Evolutionary conservation across 2,329 filamentous ascomycete species (phyloP).

Genomic region (Bipolaris zeicola): DNA sequence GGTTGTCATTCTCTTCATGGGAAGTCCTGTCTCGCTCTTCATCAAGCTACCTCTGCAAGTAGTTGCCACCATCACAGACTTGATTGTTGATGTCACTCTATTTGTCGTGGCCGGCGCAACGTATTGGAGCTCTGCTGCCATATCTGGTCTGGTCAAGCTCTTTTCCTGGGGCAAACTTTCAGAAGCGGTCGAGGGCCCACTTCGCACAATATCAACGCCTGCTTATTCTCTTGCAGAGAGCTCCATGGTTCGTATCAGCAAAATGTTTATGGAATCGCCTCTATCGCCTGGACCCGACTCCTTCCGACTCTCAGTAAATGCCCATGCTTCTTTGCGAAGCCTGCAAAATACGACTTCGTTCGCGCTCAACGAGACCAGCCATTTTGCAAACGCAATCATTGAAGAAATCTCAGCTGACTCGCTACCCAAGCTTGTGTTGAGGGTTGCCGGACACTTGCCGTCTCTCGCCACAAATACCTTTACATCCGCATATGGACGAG

Average conservation of each 20-base stretch:
- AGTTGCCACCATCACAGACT: slow-evolving; percentile 74
- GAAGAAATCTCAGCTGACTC: slow-evolving; percentile 35
- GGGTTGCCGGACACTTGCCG: slow-evolving; percentile 25
- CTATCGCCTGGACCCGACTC: slow-evolving; percentile 39
- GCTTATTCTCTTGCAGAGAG: slow-evolving; percentile 44
- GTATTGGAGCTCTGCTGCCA: slow-evolving; percentile 45
- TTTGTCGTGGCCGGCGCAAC: slow-evolving; percentile 63
- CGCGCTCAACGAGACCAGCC: slow-evolving; percentile 40
- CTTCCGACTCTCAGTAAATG: slow-evolving; percentile 46
- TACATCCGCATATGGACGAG: slow-evolving; percentile 15
- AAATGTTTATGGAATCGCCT: slow-evolving; percentile 35
- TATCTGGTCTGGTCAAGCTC: slow-evolving; percentile 32
- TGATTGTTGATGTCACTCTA: slow-evolving; percentile 77
- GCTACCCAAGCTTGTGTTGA: slow-evolving; percentile 19
- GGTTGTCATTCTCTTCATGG: slow-evolving; percentile 76
- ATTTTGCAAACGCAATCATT: slow-evolving; percentile 29
- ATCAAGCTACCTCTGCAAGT: slow-evolving; percentile 73
- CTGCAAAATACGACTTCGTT: slow-evolving; percentile 46
- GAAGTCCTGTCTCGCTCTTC: slow-evolving; percentile 72
- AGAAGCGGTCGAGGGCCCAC: slow-evolving; percentile 21
- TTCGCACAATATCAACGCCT: slow-evolving; percentile 33
- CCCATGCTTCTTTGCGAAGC: slow-evolving; percentile 45
- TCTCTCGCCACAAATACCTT: slow-evolving; percentile 10
- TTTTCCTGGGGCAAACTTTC: slow-evolving; percentile 27
- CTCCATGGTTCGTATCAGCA: slow-evolving; percentile 44